Evolutionary conservation across 768 basidiomycete species (phyloP).

Genomic region (Lenzites betulinus): DNA sequence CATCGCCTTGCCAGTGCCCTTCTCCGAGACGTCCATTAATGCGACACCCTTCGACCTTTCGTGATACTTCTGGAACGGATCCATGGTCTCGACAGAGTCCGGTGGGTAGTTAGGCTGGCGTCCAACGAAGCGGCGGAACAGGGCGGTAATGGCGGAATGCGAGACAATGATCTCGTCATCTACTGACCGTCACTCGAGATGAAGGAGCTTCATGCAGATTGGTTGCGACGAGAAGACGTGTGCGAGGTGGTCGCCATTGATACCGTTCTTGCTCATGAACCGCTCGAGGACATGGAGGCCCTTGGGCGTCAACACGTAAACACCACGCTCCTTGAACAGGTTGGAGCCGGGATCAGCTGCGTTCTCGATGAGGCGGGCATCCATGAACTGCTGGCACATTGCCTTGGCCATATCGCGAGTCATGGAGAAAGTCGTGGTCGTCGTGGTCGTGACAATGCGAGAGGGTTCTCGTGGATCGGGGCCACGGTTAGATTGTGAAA

Average conservation of each 20-base stretch:
- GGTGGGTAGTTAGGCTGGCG: slow-evolving; percentile 79
- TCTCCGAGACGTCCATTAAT: slow-evolving; percentile 71
- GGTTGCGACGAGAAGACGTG: slow-evolving; percentile 89
- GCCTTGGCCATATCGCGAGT: slow-evolving; percentile 99
- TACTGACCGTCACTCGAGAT: slow-evolving; percentile 87
- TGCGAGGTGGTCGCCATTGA: slow-evolving; percentile 90
- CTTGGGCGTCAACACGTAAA: slow-evolving; percentile 95
- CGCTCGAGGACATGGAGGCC: slow-evolving; percentile 98
- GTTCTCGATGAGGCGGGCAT: slow-evolving; percentile 96
- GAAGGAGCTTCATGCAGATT: slow-evolving; percentile 96
- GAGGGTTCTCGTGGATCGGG: slow-evolving; percentile 98
- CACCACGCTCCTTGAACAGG: slow-evolving; percentile 96
- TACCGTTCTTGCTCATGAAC: slow-evolving; percentile 99
- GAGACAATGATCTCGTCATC: slow-evolving; percentile 99
- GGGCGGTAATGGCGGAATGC: slow-evolving; percentile 88
- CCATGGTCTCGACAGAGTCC: slow-evolving; percentile 47
- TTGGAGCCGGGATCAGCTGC: slow-evolving; percentile 86
- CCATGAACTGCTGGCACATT: slow-evolving; percentile 99
- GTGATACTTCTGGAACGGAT: slow-evolving; percentile 72
- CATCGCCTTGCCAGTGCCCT: slow-evolving; percentile 54
- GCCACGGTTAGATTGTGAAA: slow-evolving; percentile 98
- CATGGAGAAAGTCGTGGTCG: slow-evolving; percentile 99
- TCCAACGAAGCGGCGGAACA: slow-evolving; percentile 95
- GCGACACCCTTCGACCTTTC: slow-evolving; percentile 76
- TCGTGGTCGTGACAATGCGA: slow-evolving; percentile 98